Evolutionary conservation across 768 basidiomycete species (phyloP), one percentile per base, ranked within the genome.

Genomic region (Boletus barrowsii): DNA sequence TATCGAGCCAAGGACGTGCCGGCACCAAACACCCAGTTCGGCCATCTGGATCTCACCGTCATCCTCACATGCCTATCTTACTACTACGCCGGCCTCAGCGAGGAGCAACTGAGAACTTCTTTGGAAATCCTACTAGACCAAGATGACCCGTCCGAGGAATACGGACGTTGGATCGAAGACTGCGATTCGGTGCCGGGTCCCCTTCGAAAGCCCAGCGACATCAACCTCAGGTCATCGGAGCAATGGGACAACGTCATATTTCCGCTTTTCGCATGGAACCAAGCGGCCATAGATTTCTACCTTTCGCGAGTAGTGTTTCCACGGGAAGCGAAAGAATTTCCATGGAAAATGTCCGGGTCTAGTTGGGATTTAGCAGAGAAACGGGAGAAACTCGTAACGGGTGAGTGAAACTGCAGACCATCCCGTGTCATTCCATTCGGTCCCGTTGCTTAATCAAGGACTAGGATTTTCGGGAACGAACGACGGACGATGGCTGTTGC

Each of bases 381-480:
- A 29, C 50, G 44, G 6, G 44, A 20, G 1, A 53, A 53, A 13
- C 33, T 58, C 1, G 47, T 45, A 5, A 65, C 63, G 0, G 59
- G 51, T 49, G 43, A 60, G 41, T 15, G 20, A 15, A 2, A 8
- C 4, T 3, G 11, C 26, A 3, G 4, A 14, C 22, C 13, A 35
- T 14, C 33, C 13, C 2, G 10, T 35, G 33, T 35, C 33, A 14
- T 35, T 35, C 13, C 33, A 35, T 35, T 14, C 33, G 14, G 20
- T 35, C 7, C 17, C 33, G 20, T 35, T 13, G 18, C 33, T 55
- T 0, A 45, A 10, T 0, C 1, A 15, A 26, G 0, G 0, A 3
- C 30, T 58, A 54, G 74, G 74, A 5, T 76, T 76, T 55, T 75
- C 73, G 18, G 74, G 75, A 0, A 75, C 74, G 0, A 72, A 74